phyloP scores from a whole-genome alignment of 345 rosid species.

The Melastoma malabathricum region DNA sequence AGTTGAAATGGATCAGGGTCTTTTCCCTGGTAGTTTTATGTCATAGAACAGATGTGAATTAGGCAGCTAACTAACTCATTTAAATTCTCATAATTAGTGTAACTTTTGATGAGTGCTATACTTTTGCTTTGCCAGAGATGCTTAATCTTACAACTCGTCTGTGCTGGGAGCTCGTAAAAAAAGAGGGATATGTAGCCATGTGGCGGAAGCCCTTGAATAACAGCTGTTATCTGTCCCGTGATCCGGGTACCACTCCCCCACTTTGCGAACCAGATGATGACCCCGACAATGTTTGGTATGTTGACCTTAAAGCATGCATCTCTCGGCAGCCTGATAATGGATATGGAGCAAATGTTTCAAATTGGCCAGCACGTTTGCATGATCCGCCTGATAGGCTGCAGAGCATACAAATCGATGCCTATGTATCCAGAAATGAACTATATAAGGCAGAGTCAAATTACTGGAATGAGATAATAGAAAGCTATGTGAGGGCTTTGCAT shows the following conservation, averaged over 20 bases:
- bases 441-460: slow-evolving; percentile 80
- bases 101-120: background rate
- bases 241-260: slow-evolving; percentile 47
- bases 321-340: slow-evolving; percentile 71
- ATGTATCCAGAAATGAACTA: slow-evolving; percentile 79
- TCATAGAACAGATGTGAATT: too few relatives aligned
- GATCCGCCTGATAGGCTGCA: slow-evolving; percentile 85
- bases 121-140: slow-evolving; percentile 53
- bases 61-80: too few relatives aligned
- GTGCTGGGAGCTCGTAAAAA: slow-evolving; percentile 92
- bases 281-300: slow-evolving; percentile 85
- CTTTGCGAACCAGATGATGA: slow-evolving; percentile 67
- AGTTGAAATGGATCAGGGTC: too few relatives aligned
- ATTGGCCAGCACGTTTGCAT: slow-evolving; percentile 79
- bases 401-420: slow-evolving; percentile 71
- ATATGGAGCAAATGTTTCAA: slow-evolving; percentile 56
- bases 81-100: background rate
- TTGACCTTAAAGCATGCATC: slow-evolving; percentile 77
- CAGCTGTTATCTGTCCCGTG: slow-evolving; percentile 73
- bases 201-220: slow-evolving; percentile 83
- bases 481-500: slow-evolving; percentile 60
- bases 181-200: slow-evolving; percentile 88
- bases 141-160: slow-evolving; percentile 69
- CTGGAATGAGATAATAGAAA: slow-evolving; percentile 69
- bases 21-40: too few relatives aligned